Evolutionary conservation across 2,329 filamentous ascomycete genomes (phyloP).

Genomic region (Aspergillus cejpii): DNA sequence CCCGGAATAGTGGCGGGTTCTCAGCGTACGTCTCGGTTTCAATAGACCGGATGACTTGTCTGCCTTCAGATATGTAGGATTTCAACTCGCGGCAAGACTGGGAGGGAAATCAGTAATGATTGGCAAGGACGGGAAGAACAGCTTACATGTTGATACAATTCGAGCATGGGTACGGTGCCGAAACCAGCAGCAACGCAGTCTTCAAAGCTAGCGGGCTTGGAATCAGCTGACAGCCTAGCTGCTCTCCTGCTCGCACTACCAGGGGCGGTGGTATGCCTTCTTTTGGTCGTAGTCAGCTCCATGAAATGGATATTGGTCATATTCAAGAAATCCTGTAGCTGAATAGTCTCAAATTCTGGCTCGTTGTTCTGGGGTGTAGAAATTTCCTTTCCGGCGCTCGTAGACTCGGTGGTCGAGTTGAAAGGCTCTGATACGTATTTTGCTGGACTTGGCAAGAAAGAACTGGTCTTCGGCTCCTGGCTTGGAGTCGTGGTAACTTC

Average conservation of each 20-base stretch:
- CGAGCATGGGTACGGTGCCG: conserved; percentile 85
- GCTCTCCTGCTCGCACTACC: conserved; percentile 35
- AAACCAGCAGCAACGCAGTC: conserved; percentile 80
- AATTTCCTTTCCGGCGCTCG: conserved; percentile 43
- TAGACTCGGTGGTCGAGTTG: conserved; percentile 35
- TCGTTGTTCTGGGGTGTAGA: conserved; percentile 41
- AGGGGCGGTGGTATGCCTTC: conserved; percentile 72
- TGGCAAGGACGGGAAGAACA: conserved; percentile 2
- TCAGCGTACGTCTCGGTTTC: conserved; percentile 83
- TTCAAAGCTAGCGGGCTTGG: conserved; percentile 50
- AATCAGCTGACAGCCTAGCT: conserved; percentile 19
- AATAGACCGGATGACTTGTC: conserved; percentile 82
- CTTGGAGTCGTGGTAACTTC: conserved; percentile 49
- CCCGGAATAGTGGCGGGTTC: conserved; percentile 83
- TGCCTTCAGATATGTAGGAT: conserved; percentile 90
- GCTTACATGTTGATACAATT: conserved; percentile 82
- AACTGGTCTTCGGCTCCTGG: conserved; percentile 36
- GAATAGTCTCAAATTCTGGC: conserved; percentile 56
- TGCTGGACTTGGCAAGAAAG: conserved; percentile 31
- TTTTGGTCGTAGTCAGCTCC: conserved; percentile 94
- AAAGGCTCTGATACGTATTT: conserved; percentile 19
- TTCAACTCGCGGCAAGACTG: conserved; percentile 87
- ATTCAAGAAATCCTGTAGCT: conserved; percentile 86
- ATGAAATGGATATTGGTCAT: conserved; percentile 97
- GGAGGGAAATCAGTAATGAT: conserved; percentile 23